Conservation (phyloP, 805 yeast species). For the Suhomyces pyralidae region DNA sequence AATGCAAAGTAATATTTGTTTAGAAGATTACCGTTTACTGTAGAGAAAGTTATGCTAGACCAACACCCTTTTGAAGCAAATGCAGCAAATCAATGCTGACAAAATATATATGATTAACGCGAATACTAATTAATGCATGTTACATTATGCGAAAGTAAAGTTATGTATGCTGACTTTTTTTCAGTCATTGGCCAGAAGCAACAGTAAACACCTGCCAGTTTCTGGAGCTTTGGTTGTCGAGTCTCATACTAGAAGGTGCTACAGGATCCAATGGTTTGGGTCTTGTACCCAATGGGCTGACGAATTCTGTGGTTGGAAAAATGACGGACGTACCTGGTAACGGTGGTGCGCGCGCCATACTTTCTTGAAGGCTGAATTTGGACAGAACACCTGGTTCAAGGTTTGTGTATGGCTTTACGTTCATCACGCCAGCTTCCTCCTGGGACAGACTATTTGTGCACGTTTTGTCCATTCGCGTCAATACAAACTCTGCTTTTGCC, state of each 20-base stretch:
- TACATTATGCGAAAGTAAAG: too few relatives aligned
- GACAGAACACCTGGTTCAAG: slow-evolving; percentile 3
- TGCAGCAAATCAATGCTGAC: too few relatives aligned
- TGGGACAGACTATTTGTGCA: neutral
- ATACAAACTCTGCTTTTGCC: too few relatives aligned
- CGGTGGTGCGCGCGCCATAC: neutral
- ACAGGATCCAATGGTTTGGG: neutral
- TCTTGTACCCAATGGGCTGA: neutral
- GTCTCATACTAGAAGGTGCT: neutral
- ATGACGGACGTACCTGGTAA: slow-evolving; percentile 8
- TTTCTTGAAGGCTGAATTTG: slow-evolving; percentile 5
- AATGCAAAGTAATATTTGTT: too few relatives aligned
- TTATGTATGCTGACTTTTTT: too few relatives aligned
- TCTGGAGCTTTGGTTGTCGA: slow-evolving; percentile 6
- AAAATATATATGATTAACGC: too few relatives aligned
- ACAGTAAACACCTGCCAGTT: slow-evolving; percentile 7
- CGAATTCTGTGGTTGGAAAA: neutral
- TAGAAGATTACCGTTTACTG: too few relatives aligned
- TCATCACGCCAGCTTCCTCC: neutral
- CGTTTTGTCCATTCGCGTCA: too few relatives aligned
- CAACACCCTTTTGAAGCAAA: too few relatives aligned
- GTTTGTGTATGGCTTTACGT: slow-evolving; percentile 7
- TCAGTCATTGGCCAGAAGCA: neutral
- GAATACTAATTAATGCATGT: too few relatives aligned
- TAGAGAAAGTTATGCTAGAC: too few relatives aligned